These are phyloP conservation scores for Emergomyces pasteurianus DNA, from an alignment of 2,329 filamentous ascomycete species.

Conservation along the genomic window DNA sequence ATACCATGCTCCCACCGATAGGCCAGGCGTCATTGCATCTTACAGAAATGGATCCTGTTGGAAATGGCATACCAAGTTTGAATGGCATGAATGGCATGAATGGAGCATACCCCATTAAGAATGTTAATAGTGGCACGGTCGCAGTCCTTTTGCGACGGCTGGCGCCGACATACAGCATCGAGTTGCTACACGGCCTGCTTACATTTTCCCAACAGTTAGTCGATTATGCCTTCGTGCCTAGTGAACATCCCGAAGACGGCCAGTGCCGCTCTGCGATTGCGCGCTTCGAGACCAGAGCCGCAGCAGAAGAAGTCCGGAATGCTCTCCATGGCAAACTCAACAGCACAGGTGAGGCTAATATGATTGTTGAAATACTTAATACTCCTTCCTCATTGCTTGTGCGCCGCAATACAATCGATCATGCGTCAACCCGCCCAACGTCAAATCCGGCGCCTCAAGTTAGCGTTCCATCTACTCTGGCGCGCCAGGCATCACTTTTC, in stretches of 20 bases:
- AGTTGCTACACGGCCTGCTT: conserved; percentile 50
- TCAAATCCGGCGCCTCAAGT: conserved; percentile 8
- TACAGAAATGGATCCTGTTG: conserved; percentile 15
- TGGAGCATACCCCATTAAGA: conserved; percentile 23
- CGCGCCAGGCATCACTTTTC: conserved; percentile 44
- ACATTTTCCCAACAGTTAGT: conserved; percentile 54
- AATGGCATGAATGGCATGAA: conserved; percentile 15
- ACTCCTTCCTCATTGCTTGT: conserved; percentile 19
- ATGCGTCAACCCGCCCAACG: conserved; percentile 19
- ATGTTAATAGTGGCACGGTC: conserved; percentile 20
- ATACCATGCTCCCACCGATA: conserved; percentile 28
- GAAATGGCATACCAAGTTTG: conserved; percentile 25
- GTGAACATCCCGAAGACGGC: conserved; percentile 44
- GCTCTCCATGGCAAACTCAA: conserved; percentile 52
- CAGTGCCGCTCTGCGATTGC: conserved; percentile 45
- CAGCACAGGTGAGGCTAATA: conserved; percentile 47
- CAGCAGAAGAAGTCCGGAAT: conserved; percentile 48
- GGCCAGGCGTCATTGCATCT: conserved; percentile 24
- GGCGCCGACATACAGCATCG: conserved; percentile 44
- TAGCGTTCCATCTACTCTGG: conserved; percentile 21
- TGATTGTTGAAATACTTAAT: conserved; percentile 42
- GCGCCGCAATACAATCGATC: conserved; percentile 44
- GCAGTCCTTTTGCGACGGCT: conserved; percentile 48
- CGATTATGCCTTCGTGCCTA: conserved; percentile 45
- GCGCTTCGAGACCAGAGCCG: conserved; percentile 44